Conservation (phyloP, 805 yeast species). For the Sungouiozyma intestinalis region DNA sequence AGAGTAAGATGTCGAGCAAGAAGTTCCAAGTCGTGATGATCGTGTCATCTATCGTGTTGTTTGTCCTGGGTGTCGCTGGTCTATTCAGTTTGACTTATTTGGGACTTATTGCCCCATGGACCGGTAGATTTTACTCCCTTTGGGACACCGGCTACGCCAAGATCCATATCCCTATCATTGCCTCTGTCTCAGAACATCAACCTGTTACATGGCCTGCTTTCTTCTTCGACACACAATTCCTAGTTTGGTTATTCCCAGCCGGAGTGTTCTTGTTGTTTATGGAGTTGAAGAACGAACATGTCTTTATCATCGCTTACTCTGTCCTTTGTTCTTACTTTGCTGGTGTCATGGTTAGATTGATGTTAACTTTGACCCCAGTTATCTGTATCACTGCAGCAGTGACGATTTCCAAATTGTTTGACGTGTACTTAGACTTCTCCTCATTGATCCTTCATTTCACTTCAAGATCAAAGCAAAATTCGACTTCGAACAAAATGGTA, state of each 20-base stretch:
- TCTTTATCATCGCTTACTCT: slow-evolving; percentile 82
- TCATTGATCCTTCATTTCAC: slow-evolving; percentile 3
- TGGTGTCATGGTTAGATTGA: slow-evolving; percentile 97
- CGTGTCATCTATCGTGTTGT: slow-evolving; percentile 46
- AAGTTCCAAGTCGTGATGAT: slow-evolving; percentile 64
- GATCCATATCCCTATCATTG: slow-evolving; percentile 96
- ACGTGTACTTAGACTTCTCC: slow-evolving; percentile 63
- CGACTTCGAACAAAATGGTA: slow-evolving; percentile 2
- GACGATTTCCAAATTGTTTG: slow-evolving; percentile 75
- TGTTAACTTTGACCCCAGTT: slow-evolving; percentile 93
- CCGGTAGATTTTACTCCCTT: slow-evolving; percentile 94
- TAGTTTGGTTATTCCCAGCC: slow-evolving; percentile 97
- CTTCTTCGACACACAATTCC: slow-evolving; percentile 83
- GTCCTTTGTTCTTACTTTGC: slow-evolving; percentile 96
- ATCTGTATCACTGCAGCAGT: slow-evolving; percentile 90
- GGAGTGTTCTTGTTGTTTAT: slow-evolving; percentile 87
- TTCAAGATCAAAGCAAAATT: background rate
- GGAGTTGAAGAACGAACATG: slow-evolving; percentile 84
- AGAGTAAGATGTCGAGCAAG: slow-evolving; percentile 55
- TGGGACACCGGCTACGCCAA: slow-evolving; percentile 99
- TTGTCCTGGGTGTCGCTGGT: slow-evolving; percentile 56
- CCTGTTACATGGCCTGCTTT: slow-evolving; percentile 99
- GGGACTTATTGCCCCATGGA: slow-evolving; percentile 98
- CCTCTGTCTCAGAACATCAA: slow-evolving; percentile 98
- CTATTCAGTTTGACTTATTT: slow-evolving; percentile 73